Conservation (phyloP, 805 yeast genomes). For the Barnettozyma sp. region DNA sequence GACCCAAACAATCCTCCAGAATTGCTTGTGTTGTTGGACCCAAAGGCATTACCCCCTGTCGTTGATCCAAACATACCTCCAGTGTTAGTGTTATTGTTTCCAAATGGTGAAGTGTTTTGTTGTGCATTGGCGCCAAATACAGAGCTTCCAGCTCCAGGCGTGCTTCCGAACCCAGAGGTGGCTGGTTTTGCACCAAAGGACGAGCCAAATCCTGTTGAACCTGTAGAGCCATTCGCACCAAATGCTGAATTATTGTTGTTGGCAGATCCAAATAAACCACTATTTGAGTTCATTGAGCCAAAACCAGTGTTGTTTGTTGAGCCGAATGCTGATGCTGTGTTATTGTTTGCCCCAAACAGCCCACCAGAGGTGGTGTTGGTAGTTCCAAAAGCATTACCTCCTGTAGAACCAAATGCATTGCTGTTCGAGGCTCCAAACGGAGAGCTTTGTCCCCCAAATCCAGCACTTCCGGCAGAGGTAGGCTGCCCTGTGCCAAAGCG, state of each 20-base stretch:
- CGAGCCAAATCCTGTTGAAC: constrained; percentile 25
- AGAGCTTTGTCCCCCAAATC: constrained; percentile 27
- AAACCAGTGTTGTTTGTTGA: constrained; percentile 20
- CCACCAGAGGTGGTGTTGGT: constrained; percentile 21
- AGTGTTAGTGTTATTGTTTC: constrained; percentile 19
- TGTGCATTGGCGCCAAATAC: constrained; percentile 18
- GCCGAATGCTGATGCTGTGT: constrained; percentile 12
- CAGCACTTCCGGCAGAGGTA: constrained; percentile 21
- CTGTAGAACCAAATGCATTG: constrained; percentile 27
- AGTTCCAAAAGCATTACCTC: constrained; percentile 19
- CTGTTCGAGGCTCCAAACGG: constrained; percentile 32
- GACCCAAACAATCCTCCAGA: constrained; percentile 25
- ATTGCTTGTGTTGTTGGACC: constrained; percentile 23
- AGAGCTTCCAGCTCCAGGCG: constrained; percentile 24
- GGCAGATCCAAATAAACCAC: constrained; percentile 28
- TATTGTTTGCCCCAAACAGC: constrained; percentile 30
- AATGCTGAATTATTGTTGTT: constrained; percentile 22
- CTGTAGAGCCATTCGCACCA: constrained; percentile 16
- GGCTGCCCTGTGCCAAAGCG: constrained; percentile 43
- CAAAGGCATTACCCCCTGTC: constrained; percentile 34
- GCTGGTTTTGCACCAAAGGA: constrained; percentile 22
- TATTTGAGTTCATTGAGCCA: constrained; percentile 13
- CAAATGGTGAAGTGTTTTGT: constrained; percentile 26
- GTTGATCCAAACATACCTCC: constrained; percentile 36
- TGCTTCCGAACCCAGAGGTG: constrained; percentile 27